phyloP scores from a whole-genome alignment of 495 filamentous ascomycete genomes.

The Penicillium daleae region DNA sequence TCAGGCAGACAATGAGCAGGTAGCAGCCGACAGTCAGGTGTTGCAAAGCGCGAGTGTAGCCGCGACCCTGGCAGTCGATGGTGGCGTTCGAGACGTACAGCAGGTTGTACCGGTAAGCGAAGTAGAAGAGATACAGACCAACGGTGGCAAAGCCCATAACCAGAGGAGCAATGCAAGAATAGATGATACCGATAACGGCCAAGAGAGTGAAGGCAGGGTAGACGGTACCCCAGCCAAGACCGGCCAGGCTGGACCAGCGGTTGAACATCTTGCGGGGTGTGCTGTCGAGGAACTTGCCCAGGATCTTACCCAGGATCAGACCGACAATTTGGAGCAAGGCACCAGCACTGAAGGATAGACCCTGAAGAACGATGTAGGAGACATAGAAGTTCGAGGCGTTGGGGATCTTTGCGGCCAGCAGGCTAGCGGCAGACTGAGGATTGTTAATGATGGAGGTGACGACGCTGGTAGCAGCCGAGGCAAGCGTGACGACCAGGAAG shows the following conservation, averaged over 20 bases:
- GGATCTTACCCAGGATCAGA: slow-evolving; percentile 72
- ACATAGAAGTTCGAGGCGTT: slow-evolving; percentile 92
- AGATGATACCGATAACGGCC: slow-evolving; percentile 80
- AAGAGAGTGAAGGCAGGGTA: slow-evolving; percentile 86
- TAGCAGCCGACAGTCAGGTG: slow-evolving; percentile 91
- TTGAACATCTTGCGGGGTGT: slow-evolving; percentile 78
- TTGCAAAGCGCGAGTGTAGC: slow-evolving; percentile 87
- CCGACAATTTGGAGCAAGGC: slow-evolving; percentile 78
- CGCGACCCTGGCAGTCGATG: slow-evolving; percentile 89
- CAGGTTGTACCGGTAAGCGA: slow-evolving; percentile 94
- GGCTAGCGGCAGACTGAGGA: slow-evolving; percentile 59
- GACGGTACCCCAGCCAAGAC: slow-evolving; percentile 84
- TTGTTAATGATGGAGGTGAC: slow-evolving; percentile 64
- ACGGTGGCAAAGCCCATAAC: slow-evolving; percentile 86
- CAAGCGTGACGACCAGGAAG: slow-evolving; percentile 84
- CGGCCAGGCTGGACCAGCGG: slow-evolving; percentile 65
- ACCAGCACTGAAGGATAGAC: slow-evolving; percentile 77
- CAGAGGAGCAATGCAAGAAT: slow-evolving; percentile 88
- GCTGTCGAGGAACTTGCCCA: slow-evolving; percentile 72
- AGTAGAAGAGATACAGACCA: slow-evolving; percentile 84
- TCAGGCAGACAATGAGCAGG: slow-evolving; percentile 80
- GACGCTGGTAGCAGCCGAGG: slow-evolving; percentile 63
- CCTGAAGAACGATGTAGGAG: slow-evolving; percentile 92
- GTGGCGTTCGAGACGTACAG: slow-evolving; percentile 84
- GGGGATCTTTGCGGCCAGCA: slow-evolving; percentile 79